Evolutionary conservation across 352 stramenopile genomes (phyloP).

Genomic region (Saprolegnia diclina): DNA sequence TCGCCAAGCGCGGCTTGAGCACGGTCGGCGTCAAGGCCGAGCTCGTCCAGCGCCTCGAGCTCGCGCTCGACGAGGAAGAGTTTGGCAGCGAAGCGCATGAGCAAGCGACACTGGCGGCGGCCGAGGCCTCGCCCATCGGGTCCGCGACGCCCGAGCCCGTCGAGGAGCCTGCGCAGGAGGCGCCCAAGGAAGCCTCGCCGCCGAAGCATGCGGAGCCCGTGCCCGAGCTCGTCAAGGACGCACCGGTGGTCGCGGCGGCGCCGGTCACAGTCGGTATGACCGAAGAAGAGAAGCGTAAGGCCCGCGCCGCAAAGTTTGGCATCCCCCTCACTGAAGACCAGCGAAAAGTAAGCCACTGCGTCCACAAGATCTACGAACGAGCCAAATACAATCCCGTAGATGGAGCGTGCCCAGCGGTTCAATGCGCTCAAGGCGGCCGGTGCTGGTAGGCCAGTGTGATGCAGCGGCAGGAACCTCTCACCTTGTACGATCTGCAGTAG

Average conservation of each 20-base stretch:
- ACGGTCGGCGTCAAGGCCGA: slow-evolving; percentile 84
- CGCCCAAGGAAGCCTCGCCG: slow-evolving; percentile 29
- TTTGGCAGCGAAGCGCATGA: slow-evolving; percentile 75
- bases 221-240: slow-evolving; percentile 17
- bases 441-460: slow-evolving; percentile 29
- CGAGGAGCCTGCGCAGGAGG: slow-evolving; percentile 33
- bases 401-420: slow-evolving; percentile 74
- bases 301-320: slow-evolving; percentile 72
- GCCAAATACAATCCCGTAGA: background rate
- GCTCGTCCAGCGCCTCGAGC: slow-evolving; percentile 83
- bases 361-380: background rate
- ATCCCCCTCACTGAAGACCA: slow-evolving; percentile 62
- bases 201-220: slow-evolving; percentile 1
- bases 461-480: background rate
- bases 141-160: slow-evolving; percentile 8
- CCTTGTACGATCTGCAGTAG: slow-evolving; percentile 24
- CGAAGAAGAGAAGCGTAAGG: slow-evolving; percentile 74
- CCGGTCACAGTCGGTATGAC: slow-evolving; percentile 32
- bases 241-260: slow-evolving; percentile 23
- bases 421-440: slow-evolving; percentile 63
- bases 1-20: slow-evolving; percentile 74
- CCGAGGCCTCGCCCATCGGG: background rate
- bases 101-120: slow-evolving; percentile 51
- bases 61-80: slow-evolving; percentile 83
- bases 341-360: slow-evolving; percentile 52